Evolutionary conservation across 371 early-diverging fungal species (phyloP).

Genomic region (Fennellomyces sp.): DNA sequence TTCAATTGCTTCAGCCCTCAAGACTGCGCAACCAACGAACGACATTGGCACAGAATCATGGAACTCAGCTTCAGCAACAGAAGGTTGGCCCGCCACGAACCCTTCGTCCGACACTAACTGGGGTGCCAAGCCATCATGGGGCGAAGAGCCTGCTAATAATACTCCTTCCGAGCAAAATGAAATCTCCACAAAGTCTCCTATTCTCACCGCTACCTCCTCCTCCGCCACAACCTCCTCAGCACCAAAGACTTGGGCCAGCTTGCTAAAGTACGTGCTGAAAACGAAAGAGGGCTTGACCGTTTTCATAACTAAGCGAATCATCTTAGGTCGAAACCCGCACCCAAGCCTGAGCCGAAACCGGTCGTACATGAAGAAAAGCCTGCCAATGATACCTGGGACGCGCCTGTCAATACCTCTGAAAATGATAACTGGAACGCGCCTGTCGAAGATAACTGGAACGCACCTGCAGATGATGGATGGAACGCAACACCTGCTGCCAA

Average conservation of each 20-base stretch:
- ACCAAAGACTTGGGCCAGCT: constrained; percentile 79
- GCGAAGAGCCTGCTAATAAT: not conserved
- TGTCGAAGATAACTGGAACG: not conserved
- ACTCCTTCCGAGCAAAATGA: constrained; percentile 2
- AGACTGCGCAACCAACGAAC: constrained; percentile 8
- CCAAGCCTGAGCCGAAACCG: not conserved
- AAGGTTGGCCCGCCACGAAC: constrained; percentile 17
- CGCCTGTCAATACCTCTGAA: no score
- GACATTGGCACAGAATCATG: constrained; percentile 16
- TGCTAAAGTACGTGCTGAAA: constrained; percentile 66
- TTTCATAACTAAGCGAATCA: no score
- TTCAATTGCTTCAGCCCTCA: constrained; percentile 39
- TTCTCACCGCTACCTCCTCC: constrained; percentile 9
- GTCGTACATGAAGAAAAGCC: not conserved
- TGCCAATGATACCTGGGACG: not conserved
- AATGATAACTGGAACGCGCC: no score
- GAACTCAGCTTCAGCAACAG: constrained; percentile 15
- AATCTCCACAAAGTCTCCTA: constrained; percentile 7
- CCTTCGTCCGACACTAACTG: not conserved
- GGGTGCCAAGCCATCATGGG: constrained; percentile 11
- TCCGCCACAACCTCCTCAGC: constrained; percentile 5
- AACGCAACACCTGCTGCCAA: not conserved
- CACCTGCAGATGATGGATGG: constrained; percentile 7
- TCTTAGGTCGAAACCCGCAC: constrained; percentile 7
- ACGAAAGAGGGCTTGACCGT: not conserved